Evolutionary conservation across 306 rosid genomes (phyloP).

Genomic region (Casuarina cunninghamiana): DNA sequence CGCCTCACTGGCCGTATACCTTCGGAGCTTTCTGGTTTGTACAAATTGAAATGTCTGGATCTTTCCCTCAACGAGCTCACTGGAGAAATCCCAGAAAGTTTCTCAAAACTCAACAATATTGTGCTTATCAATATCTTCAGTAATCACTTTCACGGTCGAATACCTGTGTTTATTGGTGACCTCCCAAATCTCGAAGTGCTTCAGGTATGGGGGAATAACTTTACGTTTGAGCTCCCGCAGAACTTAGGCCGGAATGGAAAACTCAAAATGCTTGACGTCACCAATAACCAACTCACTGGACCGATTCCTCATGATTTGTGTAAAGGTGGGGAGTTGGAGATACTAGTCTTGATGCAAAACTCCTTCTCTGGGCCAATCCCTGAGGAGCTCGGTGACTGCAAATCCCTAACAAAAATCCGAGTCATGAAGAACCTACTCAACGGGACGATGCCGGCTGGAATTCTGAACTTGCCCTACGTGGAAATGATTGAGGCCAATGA

Average conservation of each 20-base stretch:
- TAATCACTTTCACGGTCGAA: conserved; percentile 55
- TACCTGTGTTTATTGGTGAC: conserved; percentile 63
- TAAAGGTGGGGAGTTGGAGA: conserved; percentile 44
- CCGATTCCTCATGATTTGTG: conserved; percentile 56
- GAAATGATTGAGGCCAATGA: too few species aligned
- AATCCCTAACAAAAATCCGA: conserved; percentile 50
- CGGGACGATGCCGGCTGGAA: conserved; percentile 65
- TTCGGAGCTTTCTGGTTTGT: conserved; percentile 52
- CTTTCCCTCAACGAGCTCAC: conserved; percentile 65
- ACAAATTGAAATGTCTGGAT: conserved; percentile 55
- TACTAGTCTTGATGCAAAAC: conserved; percentile 33
- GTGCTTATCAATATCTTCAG: conserved; percentile 56
- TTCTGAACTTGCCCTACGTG: conserved; percentile 53
- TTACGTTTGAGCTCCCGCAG: conserved; percentile 59
- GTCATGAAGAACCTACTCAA: conserved; percentile 50
- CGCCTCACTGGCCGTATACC: conserved; percentile 72
- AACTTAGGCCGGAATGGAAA: conserved; percentile 64
- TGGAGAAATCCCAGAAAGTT: neutral
- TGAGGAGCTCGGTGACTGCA: conserved; percentile 51
- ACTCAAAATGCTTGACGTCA: conserved; percentile 51
- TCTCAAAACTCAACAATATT: conserved; percentile 48
- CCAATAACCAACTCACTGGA: conserved; percentile 33
- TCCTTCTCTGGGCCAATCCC: conserved; percentile 54
- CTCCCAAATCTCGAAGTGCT: conserved; percentile 56
- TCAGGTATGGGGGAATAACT: conserved; percentile 81